phyloP scores from a whole-genome alignment of 2,329 filamentous ascomycete species.

The Cercospora citrullina region DNA sequence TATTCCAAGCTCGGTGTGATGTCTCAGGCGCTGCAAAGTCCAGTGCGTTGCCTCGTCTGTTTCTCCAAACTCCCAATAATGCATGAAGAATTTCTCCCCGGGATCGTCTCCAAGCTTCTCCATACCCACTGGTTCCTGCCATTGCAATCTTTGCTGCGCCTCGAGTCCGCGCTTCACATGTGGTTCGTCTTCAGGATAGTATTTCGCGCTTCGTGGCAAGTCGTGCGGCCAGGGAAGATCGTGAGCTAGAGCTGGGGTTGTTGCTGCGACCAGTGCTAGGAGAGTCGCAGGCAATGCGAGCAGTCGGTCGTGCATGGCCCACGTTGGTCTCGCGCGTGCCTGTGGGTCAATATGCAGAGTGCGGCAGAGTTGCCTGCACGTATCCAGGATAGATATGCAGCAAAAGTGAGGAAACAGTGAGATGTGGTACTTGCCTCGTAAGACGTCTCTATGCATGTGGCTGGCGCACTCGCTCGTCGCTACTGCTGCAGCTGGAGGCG shows the following conservation, averaged over 20 bases:
- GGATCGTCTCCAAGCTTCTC: conserved; percentile 71
- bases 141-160: conserved; percentile 43
- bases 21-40: conserved; percentile 3
- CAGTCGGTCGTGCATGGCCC: conserved; percentile 28
- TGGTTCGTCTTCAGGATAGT: conserved; percentile 51
- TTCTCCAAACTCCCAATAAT: conserved; percentile 59
- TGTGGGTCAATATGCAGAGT: conserved; percentile 6
- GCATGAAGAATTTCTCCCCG: conserved; percentile 70
- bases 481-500: background rate
- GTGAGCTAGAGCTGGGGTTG: conserved; percentile 23
- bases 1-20: conserved; percentile 9
- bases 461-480: background rate
- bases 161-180: conserved; percentile 45
- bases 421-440: conserved; percentile 9
- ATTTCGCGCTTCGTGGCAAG: conserved; percentile 48
- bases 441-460: conserved; percentile 3
- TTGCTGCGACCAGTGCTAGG: conserved; percentile 24
- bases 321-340: background rate
- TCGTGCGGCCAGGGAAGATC: conserved; percentile 50
- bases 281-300: conserved; percentile 34
- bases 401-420: background rate
- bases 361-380: background rate
- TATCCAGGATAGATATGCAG: background rate
- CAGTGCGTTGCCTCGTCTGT: background rate
- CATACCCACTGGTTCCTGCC: conserved; percentile 59